These are phyloP conservation scores for Chaetomiaceae sp. DNA, from an alignment of 2,329 filamentous ascomycete genomes.

Conservation along the genomic window DNA sequence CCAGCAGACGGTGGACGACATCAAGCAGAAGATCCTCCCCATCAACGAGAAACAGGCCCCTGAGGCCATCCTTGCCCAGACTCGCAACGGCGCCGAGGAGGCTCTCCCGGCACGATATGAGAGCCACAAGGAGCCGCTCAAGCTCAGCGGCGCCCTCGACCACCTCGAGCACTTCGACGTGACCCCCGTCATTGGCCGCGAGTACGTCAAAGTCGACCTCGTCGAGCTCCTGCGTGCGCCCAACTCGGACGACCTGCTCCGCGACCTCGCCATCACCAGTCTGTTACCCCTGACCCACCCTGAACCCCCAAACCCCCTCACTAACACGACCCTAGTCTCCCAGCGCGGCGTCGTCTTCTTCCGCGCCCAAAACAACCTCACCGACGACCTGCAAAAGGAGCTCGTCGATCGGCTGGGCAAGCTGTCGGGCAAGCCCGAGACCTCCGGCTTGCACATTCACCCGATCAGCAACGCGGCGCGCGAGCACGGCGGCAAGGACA, in stretches of 20 bases:
- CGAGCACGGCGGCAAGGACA: constrained; percentile 51
- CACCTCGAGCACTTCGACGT: constrained; percentile 44
- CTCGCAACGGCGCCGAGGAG: neutral
- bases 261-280: constrained; percentile 56
- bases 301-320: no score
- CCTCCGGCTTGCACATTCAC: constrained; percentile 57
- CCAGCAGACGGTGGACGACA: constrained; percentile 20
- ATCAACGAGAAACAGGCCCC: constrained; percentile 9
- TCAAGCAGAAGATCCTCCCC: constrained; percentile 23
- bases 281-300: neutral
- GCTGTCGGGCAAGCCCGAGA: constrained; percentile 52
- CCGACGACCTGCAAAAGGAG: constrained; percentile 61
- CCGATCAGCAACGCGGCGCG: constrained; percentile 51
- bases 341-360: constrained; percentile 68
- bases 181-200: constrained; percentile 52
- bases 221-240: constrained; percentile 50
- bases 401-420: constrained; percentile 58
- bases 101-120: constrained; percentile 13
- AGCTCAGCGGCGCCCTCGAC: constrained; percentile 41
- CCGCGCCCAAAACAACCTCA: constrained; percentile 57
- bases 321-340: constrained; percentile 48
- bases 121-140: constrained; percentile 20
- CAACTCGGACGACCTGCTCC: constrained; percentile 52
- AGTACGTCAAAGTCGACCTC: constrained; percentile 48
- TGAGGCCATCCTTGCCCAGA: constrained; percentile 7